Evolutionary conservation across 164 flowering plant species (phyloP).

Genomic region (Aristolochia contorta): DNA sequence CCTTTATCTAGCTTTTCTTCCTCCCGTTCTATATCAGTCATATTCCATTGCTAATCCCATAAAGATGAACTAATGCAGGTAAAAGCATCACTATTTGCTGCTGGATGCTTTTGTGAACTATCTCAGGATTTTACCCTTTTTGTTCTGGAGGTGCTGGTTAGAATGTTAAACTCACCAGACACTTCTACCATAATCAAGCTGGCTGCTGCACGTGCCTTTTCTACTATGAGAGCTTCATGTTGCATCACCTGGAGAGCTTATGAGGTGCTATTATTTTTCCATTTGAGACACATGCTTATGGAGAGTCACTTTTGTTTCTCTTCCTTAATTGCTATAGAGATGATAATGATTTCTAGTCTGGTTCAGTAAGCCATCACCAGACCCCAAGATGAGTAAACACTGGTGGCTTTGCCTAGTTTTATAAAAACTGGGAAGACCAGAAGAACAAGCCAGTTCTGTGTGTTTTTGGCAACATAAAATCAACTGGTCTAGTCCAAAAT

Average conservation of each 20-base stretch:
- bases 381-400: too few species aligned
- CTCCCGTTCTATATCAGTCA: too few species aligned
- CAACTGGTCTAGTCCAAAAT: too few species aligned
- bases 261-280: conserved; percentile 40
- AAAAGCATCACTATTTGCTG: conserved; percentile 77
- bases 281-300: background rate
- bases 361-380: too few species aligned
- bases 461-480: too few species aligned
- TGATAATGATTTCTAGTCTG: too few species aligned
- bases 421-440: too few species aligned
- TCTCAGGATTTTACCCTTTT: conserved; percentile 63
- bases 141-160: conserved; percentile 43
- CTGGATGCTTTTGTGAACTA: conserved; percentile 65
- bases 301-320: conserved; percentile 1
- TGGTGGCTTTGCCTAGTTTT: too few species aligned
- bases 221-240: conserved; percentile 44
- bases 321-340: too few species aligned
- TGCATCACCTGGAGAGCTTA: conserved; percentile 47
- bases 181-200: conserved; percentile 24
- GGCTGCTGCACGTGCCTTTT: conserved; percentile 41
- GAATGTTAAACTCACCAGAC: conserved; percentile 32
- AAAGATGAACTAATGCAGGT: conserved; percentile 33
- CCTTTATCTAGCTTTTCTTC: too few species aligned
- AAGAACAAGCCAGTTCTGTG: too few species aligned
- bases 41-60: background rate